Evolutionary conservation across 805 yeast species (phyloP), one percentile per base, ranked within the genome.

Genomic region (Komagataella ulmi): DNA sequence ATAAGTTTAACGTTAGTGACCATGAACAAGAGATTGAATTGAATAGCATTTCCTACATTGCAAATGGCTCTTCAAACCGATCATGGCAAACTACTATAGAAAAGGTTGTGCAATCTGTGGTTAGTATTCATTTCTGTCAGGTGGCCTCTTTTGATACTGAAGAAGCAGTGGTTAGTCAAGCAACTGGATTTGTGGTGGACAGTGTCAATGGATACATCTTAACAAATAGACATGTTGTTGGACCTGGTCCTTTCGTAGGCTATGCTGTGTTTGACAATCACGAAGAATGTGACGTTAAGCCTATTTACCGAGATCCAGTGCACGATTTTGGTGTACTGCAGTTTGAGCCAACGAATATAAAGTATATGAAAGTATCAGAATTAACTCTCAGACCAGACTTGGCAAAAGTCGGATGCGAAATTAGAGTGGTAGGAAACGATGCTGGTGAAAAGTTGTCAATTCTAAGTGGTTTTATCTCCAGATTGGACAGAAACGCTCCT

Each of bases 171-270:
- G 88, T 84, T 24, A 80, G 87, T 51, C 95, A 90, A 65, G 97
- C 97, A n/a, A 88, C 97, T 0, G 97, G 97, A 2, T 90, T 90
- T 65, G 88, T 90, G 5, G 97, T 90, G 8, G 97, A 90, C 64
- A 75, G 91, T 2, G 72, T 76, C 52, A 66, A 79, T 23, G 97
- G 97, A 14, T 78, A 89, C 54, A 88, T 90, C 55, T 73, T 90
- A 63, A 90, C 97, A 8, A 90, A 90, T 68, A 76, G 97, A 61
- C 97, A 90, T 62, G 97, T 90, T 49, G 97, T 89, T 46, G 96
- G 96, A 2, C 89, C 97, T 0, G 96, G 97, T 17, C 97, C 97
- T 1, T 89, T 90, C 65, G 77, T 81, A 43, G 97, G 97, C 1
- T 88, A 85, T 61, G 96, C 87, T 0, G 88, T 90, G 1, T 90